phyloP scores from a whole-genome alignment of 2,329 filamentous ascomycete species.

The Sporothrix luriei region DNA sequence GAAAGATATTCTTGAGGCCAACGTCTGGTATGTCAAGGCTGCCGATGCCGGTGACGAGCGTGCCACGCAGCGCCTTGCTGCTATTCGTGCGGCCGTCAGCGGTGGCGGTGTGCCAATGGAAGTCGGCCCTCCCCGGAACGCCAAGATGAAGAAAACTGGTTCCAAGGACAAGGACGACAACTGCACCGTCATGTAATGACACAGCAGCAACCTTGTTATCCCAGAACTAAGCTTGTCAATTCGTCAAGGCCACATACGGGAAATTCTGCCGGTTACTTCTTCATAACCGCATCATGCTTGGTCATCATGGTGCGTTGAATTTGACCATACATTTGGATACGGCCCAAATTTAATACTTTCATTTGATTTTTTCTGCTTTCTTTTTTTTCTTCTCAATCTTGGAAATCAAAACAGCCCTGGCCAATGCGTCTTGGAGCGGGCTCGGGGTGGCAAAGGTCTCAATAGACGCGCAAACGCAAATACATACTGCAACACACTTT shows the following conservation, averaged over 20 bases:
- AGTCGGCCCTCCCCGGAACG: conserved; percentile 54
- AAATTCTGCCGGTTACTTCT: conserved; percentile 1
- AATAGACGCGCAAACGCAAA: conserved; percentile 24
- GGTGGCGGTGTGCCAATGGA: conserved; percentile 61
- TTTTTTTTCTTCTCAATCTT: conserved; percentile 9
- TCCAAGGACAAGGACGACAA: conserved; percentile 56
- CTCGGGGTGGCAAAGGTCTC: conserved; percentile 5
- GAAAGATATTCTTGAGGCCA: conserved; percentile 91
- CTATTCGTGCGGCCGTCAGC: conserved; percentile 80
- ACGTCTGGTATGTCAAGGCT: conserved; percentile 97
- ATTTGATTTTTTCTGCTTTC: not conserved
- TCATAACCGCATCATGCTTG: conserved; percentile 15
- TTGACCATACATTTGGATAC: not conserved
- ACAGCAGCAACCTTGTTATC: not conserved
- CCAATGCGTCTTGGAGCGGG: conserved; percentile 2
- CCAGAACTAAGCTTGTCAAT: not conserved
- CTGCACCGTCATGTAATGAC: conserved; percentile 59
- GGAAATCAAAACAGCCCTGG: conserved; percentile 8
- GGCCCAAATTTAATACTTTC: conserved; percentile 11
- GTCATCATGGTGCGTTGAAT: not conserved
- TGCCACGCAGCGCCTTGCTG: conserved; percentile 81
- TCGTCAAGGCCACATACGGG: not conserved
- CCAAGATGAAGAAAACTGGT: conserved; percentile 55
- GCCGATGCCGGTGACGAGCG: conserved; percentile 89
- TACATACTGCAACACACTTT: conserved; percentile 5